Percentiles rank a stretch among this genome's conserved stretches.
Conservation (phyloP, 2,329 filamentous ascomycete genomes). For the Aspergillus brunneoviolaceus region DNA sequence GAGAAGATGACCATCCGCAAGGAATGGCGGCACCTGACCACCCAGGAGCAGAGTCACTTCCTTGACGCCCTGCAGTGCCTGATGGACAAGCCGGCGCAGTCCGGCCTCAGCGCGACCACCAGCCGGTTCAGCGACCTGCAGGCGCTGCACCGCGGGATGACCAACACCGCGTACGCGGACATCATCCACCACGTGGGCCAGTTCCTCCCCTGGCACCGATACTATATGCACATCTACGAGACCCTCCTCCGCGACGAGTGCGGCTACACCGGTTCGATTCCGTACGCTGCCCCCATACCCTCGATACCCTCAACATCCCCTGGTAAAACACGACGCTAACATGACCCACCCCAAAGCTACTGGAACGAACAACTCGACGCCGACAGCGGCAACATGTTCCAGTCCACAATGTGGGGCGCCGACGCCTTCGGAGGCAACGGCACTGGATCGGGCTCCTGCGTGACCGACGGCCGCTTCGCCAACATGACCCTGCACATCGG, state of each 20-base stretch:
- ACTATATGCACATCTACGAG: slow-evolving; percentile 12
- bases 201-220: slow-evolving; percentile 11
- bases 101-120: slow-evolving; percentile 7
- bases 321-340: too few relatives aligned
- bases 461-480: slow-evolving; percentile 9
- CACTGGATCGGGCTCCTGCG: slow-evolving; percentile 6
- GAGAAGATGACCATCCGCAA: slow-evolving; percentile 8
- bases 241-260: slow-evolving; percentile 7
- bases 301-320: too few relatives aligned
- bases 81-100: slow-evolving; percentile 6
- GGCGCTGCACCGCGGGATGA: slow-evolving; percentile 13
- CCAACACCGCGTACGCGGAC: slow-evolving; percentile 9
- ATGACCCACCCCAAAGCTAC: not conserved
- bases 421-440: slow-evolving; percentile 11
- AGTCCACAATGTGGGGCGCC: slow-evolving; percentile 9
- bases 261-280: not conserved
- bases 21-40: slow-evolving; percentile 10
- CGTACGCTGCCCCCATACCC: not conserved
- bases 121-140: slow-evolving; percentile 12
- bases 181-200: slow-evolving; percentile 48
- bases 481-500: slow-evolving; percentile 13
- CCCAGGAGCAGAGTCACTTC: not conserved
- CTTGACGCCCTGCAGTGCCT: slow-evolving; percentile 4
- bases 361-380: slow-evolving; percentile 11
- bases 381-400: slow-evolving; percentile 11